Evolutionary conservation across 2,329 filamentous ascomycete genomes (phyloP), one percentile per base, ranked within the genome.

Genomic region (Colletotrichum destructivum): DNA sequence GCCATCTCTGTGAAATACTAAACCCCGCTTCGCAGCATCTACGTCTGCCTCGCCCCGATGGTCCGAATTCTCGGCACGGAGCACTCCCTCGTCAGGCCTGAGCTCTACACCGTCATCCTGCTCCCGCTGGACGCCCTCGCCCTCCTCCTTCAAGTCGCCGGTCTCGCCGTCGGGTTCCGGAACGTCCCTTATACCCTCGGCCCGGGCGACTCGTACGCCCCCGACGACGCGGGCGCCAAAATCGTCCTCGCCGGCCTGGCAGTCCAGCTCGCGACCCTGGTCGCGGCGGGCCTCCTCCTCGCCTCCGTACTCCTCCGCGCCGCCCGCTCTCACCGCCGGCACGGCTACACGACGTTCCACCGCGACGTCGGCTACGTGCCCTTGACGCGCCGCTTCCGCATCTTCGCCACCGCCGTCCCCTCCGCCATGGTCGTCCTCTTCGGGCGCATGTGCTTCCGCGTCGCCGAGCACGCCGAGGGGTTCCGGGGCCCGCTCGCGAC

Each of bases 311-410:
- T 78, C 62, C 52, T 75, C 18, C 75, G 73, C 64, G 78, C 78
- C 3, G 66, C 74, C 18, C 21, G 65, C 16, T 73, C 76, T 6
- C 74, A 77, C 47, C 74, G 68, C 4, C 66, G 74, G 21, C 76
- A 77, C 52, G 78, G 76, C 52, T 79, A 78, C 61, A 78, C 78
- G 18, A 79, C 78, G 2, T 79, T 79, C 68, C 76, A 78, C 55
- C 73, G 67, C 6, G 71, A 73, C 42, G 73, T 75, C 15, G 76
- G 77, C 16, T 78, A 76, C 55, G 71, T 78, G 2, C 62, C 75
- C 3, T 75, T 79, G 46, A 72, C 73, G 1, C 42, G 72, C n/a
- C 73, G 75, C 18, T 78, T 79, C 71, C 78, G 76, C 64, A 64
- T 77, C 21, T 78, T 78, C 64, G 52, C 79, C 47, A 74, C 63